A percentile compares a stretch with the other conserved stretches of the same genome.
phyloP scores from a whole-genome alignment of 2,329 filamentous ascomycete species.

The Annulohypoxylon truncatum region DNA sequence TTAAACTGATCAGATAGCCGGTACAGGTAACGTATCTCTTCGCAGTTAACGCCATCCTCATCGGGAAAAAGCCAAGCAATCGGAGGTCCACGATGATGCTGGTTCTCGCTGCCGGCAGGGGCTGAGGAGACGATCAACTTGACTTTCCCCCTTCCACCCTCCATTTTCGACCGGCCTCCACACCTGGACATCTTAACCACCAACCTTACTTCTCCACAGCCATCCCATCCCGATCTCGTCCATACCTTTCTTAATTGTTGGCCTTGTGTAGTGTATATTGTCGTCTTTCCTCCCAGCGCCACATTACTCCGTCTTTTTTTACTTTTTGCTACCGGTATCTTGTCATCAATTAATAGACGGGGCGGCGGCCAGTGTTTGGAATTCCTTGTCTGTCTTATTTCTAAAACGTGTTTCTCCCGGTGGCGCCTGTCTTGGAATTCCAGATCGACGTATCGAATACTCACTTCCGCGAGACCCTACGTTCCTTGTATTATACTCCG shows the following conservation, averaged over 20 bases:
- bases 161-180: constrained; percentile 37
- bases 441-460: constrained; percentile 45
- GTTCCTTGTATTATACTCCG: constrained; percentile 46
- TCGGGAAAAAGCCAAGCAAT: constrained; percentile 39
- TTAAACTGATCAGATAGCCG: background rate
- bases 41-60: constrained; percentile 31
- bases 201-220: constrained; percentile 36
- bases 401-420: constrained; percentile 41
- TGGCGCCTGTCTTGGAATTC: constrained; percentile 49
- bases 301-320: constrained; percentile 33
- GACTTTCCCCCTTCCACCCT: constrained; percentile 19
- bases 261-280: constrained; percentile 16
- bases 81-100: constrained; percentile 25
- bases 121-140: constrained; percentile 19
- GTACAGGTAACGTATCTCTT: constrained; percentile 29
- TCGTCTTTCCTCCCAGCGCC: constrained; percentile 27
- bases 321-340: constrained; percentile 34
- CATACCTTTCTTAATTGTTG: constrained; percentile 28
- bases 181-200: constrained; percentile 21
- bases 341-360: constrained; percentile 40
- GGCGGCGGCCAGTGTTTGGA: constrained; percentile 39
- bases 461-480: constrained; percentile 42
- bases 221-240: constrained; percentile 20
- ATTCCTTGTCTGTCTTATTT: constrained; percentile 46
- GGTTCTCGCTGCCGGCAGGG: constrained; percentile 24